phyloP scores from a whole-genome alignment of 2,329 filamentous ascomycete species.

The Xylariales sp. region DNA sequence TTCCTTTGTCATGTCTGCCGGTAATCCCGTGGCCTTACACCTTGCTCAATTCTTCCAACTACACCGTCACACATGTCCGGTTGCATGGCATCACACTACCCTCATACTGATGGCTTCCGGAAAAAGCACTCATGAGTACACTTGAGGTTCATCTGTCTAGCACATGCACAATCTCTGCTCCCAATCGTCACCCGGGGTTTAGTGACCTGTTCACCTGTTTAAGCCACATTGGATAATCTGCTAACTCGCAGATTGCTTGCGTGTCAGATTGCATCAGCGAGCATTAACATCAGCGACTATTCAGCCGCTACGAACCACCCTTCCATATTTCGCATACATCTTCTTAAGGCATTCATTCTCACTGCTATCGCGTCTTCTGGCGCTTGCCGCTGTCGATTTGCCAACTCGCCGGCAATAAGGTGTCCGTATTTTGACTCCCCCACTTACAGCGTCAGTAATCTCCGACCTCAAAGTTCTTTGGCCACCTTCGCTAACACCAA shows the following conservation, averaged over 20 bases:
- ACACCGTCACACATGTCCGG: too few relatives aligned
- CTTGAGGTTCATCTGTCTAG: too few relatives aligned
- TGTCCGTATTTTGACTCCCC: slow-evolving; percentile 16
- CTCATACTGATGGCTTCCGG: too few relatives aligned
- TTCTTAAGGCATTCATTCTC: background rate
- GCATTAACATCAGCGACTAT: background rate
- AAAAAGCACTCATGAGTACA: too few relatives aligned
- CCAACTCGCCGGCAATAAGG: background rate
- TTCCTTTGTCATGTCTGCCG: slow-evolving; percentile 3
- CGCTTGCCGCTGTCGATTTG: background rate
- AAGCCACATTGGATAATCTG: too few relatives aligned
- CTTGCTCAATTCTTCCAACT: slow-evolving; percentile 6
- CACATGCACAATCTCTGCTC: background rate
- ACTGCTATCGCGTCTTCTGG: too few relatives aligned
- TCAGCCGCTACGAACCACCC: too few relatives aligned
- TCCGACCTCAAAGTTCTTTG: slow-evolving; percentile 23
- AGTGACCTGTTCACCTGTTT: too few relatives aligned
- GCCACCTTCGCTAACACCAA: slow-evolving; percentile 12
- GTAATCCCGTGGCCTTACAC: slow-evolving; percentile 3
- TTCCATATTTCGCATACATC: too few relatives aligned
- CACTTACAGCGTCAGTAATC: slow-evolving; percentile 28
- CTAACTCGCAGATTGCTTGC: background rate
- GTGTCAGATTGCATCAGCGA: background rate
- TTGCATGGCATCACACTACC: too few relatives aligned
- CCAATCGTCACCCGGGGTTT: background rate